Conservation (phyloP, 169 alveolate species). For the Miamiensis avidus region DNA sequence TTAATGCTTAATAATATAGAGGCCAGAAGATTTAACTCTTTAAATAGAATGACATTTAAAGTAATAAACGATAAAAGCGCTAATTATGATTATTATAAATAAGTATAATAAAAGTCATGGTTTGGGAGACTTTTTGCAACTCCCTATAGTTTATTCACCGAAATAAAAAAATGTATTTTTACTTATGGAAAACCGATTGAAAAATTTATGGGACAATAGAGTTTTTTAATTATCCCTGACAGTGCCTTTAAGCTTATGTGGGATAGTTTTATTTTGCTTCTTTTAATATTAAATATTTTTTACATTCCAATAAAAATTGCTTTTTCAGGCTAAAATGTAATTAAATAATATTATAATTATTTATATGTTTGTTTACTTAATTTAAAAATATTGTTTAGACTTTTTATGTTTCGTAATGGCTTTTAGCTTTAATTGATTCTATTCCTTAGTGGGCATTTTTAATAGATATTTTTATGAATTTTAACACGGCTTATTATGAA, state of each 20-base stretch:
- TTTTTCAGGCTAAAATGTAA: neutral
- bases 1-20: too few species aligned
- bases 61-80: neutral
- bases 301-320: conserved; percentile 2
- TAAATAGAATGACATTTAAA: neutral
- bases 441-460: conserved; percentile 19
- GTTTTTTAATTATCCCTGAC: conserved; percentile 4
- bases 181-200: neutral
- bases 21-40: neutral
- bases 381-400: neutral
- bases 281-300: neutral
- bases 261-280: conserved; percentile 1
- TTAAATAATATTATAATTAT: neutral
- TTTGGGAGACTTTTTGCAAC: neutral
- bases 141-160: neutral
- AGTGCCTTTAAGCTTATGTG: neutral
- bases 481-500: conserved; percentile 21
- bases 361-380: neutral
- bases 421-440: neutral
- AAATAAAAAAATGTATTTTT: neutral
- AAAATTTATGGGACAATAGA: neutral
- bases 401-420: neutral
- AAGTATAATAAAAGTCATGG: neutral
- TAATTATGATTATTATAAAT: neutral
- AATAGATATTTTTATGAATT: conserved; percentile 8